Percentiles rank a stretch among this genome's conserved stretches.
Evolutionary conservation across 2,329 filamentous ascomycete genomes (phyloP).

Genomic region (Cladorrhinum sp.): DNA sequence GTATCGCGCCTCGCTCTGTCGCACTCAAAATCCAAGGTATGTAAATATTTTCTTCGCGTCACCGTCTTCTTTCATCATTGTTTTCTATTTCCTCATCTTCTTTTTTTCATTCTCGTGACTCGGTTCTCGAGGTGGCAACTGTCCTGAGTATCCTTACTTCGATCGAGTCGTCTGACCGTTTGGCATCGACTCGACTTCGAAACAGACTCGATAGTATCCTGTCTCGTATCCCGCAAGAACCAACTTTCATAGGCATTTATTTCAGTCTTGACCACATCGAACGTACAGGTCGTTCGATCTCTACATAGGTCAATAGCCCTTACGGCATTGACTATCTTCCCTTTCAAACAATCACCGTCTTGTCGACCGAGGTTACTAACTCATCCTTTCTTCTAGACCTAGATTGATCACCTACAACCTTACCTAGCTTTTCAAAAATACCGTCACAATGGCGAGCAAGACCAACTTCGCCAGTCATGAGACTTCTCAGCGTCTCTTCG

Average conservation of each 20-base stretch:
- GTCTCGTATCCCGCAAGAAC: neutral
- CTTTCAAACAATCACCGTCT: no score
- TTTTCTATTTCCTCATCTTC: no score
- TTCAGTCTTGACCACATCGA: no score
- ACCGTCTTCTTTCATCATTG: neutral
- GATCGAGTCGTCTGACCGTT: neutral
- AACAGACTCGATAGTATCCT: neutral
- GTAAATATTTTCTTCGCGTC: neutral
- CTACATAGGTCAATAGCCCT: neutral
- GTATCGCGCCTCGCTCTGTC: neutral
- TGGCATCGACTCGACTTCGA: neutral
- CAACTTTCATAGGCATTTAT: neutral
- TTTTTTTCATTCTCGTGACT: neutral
- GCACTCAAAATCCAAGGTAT: neutral
- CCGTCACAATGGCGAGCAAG: constrained; percentile 11
- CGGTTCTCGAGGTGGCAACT: neutral
- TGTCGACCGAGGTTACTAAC: neutral
- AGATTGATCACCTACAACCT: neutral
- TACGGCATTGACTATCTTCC: no score
- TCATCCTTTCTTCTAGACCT: neutral
- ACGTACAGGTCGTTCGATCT: neutral
- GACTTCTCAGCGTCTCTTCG: constrained; percentile 56
- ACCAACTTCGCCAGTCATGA: constrained; percentile 61
- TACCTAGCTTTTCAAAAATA: neutral
- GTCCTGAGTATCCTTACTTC: neutral